Evolutionary conservation across 2,329 filamentous ascomycete species (phyloP).

Genomic region (Harringtonia lauricola): DNA sequence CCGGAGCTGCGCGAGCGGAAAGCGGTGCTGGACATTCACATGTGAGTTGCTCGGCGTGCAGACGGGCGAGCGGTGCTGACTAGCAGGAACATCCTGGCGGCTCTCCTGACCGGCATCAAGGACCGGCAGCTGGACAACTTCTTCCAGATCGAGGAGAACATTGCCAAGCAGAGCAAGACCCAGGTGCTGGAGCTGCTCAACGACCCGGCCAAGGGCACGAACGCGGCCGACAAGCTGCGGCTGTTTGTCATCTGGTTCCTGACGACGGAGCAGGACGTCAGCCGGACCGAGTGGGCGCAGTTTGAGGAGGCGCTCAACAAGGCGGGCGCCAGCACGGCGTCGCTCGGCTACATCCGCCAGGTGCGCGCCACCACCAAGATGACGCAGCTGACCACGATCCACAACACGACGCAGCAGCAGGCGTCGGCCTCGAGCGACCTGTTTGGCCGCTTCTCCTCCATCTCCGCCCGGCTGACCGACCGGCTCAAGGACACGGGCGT

Average conservation of each 20-base stretch:
- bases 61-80: background rate
- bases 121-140: conserved; percentile 91
- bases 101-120: conserved; percentile 68
- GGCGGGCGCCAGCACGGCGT: conserved; percentile 64
- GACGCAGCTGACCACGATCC: conserved; percentile 93
- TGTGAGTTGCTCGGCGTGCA: conserved; percentile 31
- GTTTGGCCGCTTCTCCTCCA: conserved; percentile 86
- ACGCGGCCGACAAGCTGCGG: conserved; percentile 80
- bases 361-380: conserved; percentile 70
- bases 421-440: conserved; percentile 57
- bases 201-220: conserved; percentile 68
- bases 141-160: conserved; percentile 88
- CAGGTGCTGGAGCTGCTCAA: conserved; percentile 83
- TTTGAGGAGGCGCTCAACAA: conserved; percentile 76
- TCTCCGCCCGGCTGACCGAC: conserved; percentile 86
- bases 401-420: conserved; percentile 56
- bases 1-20: conserved; percentile 91
- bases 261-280: conserved; percentile 83
- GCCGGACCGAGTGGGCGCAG: conserved; percentile 67
- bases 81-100: conserved; percentile 65
- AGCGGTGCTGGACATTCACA: conserved; percentile 91
- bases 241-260: conserved; percentile 96
- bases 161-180: conserved; percentile 80
- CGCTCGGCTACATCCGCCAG: conserved; percentile 76
- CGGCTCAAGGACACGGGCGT: conserved; percentile 85